Evolutionary conservation across 176 grass and related monocot genomes (phyloP).

Genomic region (Themeda triandra): DNA sequence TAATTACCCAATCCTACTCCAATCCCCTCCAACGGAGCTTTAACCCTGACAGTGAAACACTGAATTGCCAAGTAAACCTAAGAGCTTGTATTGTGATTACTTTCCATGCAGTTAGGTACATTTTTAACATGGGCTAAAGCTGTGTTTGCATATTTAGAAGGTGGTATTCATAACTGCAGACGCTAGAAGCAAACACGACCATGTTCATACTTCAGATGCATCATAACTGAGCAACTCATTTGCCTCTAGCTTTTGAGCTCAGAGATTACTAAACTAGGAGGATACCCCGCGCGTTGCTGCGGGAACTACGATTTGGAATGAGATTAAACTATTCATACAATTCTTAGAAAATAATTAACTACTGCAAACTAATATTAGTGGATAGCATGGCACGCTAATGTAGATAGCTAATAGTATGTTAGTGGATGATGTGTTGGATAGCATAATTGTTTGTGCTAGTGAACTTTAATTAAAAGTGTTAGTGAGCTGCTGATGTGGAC

Average conservation of each 20-base stretch:
- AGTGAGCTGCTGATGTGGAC: too few relatives aligned
- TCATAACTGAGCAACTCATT: neutral
- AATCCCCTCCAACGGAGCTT: neutral
- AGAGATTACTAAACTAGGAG: neutral
- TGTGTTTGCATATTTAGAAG: conserved; percentile 6
- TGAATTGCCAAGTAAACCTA: neutral
- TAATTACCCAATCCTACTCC: neutral
- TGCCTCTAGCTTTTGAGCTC: neutral
- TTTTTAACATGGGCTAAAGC: neutral
- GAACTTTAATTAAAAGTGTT: too few relatives aligned
- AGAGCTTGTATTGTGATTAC: neutral
- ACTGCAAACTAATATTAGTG: too few relatives aligned
- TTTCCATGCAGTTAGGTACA: neutral
- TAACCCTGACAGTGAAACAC: neutral
- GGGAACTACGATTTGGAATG: too few relatives aligned
- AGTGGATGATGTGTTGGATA: too few relatives aligned
- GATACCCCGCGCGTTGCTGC: too few relatives aligned
- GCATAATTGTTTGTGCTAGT: too few relatives aligned
- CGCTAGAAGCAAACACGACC: neutral
- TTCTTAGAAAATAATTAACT: too few relatives aligned
- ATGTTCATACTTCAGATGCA: neutral
- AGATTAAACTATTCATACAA: too few relatives aligned
- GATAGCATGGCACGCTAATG: too few relatives aligned
- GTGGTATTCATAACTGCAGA: neutral
- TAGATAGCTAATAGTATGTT: too few relatives aligned